Evolutionary conservation across 495 filamentous ascomycete species (phyloP).

Genomic region (Terfezia boudieri): DNA sequence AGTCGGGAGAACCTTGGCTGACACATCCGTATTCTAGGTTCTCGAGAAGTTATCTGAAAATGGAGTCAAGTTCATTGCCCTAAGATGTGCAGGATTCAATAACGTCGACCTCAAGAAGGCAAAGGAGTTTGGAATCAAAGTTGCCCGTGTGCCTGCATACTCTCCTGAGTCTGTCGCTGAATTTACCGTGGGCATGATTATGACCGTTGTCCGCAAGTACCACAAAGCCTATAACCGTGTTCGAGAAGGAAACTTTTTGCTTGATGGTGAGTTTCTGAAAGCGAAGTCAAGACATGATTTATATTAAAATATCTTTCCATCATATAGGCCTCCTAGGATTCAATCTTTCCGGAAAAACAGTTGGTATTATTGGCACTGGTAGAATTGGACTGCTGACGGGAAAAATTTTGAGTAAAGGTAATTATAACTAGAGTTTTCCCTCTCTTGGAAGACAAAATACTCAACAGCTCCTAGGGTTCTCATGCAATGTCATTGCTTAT

Average conservation of each 20-base stretch:
- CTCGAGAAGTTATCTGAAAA: not conserved
- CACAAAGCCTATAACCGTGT: conserved; percentile 52
- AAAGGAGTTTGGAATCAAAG: conserved; percentile 34
- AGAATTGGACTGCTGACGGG: conserved; percentile 31
- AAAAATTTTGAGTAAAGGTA: conserved; percentile 17
- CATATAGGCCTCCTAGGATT: conserved; percentile 30
- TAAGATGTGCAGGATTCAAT: conserved; percentile 52
- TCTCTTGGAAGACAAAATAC: not conserved
- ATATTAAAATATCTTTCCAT: not conserved
- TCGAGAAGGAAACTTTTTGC: conserved; percentile 47
- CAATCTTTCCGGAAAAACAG: conserved; percentile 39
- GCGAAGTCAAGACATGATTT: no score
- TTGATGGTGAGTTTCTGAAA: conserved; percentile 22
- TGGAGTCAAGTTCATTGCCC: conserved; percentile 15
- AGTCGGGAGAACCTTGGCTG: not conserved
- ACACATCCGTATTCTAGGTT: not conserved
- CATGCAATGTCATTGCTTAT: conserved; percentile 35
- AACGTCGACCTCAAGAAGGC: conserved; percentile 39
- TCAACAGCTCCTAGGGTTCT: conserved; percentile 27
- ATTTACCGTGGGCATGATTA: conserved; percentile 43
- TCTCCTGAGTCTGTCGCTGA: conserved; percentile 52
- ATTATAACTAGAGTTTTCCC: no score
- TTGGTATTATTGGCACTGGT: conserved; percentile 33
- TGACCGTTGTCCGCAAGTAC: conserved; percentile 46
- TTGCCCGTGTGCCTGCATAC: conserved; percentile 46